Base-by-base conservation (phyloP, 1,284 basidiomycete species). In the Cryptococcus jaspeensis region DNA sequence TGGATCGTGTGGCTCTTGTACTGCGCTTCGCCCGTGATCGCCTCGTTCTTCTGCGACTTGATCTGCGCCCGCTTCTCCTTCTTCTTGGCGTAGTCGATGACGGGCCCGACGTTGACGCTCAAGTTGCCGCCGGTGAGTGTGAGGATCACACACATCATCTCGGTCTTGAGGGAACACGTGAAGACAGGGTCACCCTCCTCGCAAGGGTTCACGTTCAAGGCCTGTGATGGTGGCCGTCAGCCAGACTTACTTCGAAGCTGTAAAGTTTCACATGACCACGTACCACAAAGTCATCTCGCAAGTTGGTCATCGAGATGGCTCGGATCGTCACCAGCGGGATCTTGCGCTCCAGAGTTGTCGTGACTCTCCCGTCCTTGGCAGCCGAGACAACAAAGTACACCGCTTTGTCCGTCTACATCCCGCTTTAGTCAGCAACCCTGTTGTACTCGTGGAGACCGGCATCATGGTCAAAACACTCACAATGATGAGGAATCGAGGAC, bases 181-280 rank as follows among this genome's bases (percentile, higher is more conserved):
- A 99, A 83, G 49, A 98, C 82, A 0, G 95, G 93, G 73, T 99
- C 96, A n/a, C 92, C 93, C 74, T 98, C 95, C 76, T 95, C 92
- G 58, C 79, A 78, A 0, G 83, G 80, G 58, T 82, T 85, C 43
- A 87, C 85, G 72, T 94, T 94, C 63, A 91, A 72, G 8, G 81
- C 82, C 86, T 86, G 45, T 22, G 44, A 28, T 22, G 23, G 5
- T 22, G 15, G 20, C 36, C 6, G 22, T 52, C 23, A 43, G 39
- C 2, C n/a, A n/a, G n/a, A n/a, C n/a, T n/a, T n/a, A n/a, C n/a
- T n/a, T n/a, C 41, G 28, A 5, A 20, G 50, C 13, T 18, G 35
- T 54, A 16, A 2, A n/a, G 5, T 36, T 12, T 43, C 8, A 39
- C 11, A 8, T 18, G 7, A 38, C 43, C 12, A 71, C 84, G 61